Evolutionary conservation across 768 basidiomycete genomes (phyloP).

Genomic region (Suillus subluteus): DNA sequence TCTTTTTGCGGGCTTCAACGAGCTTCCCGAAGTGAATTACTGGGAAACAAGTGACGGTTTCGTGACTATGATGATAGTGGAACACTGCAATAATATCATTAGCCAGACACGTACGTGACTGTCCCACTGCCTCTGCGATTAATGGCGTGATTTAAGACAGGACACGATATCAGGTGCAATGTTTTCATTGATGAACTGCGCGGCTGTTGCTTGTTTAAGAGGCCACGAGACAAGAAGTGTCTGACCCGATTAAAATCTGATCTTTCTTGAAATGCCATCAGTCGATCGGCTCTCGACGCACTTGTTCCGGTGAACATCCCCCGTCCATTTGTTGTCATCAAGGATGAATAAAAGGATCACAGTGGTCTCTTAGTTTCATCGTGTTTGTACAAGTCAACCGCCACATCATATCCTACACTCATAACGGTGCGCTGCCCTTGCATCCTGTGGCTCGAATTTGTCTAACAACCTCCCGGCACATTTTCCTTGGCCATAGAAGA

Average conservation of each 20-base stretch:
- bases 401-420: not conserved
- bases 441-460: not conserved
- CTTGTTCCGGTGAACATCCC: not conserved
- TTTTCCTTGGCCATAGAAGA: not conserved
- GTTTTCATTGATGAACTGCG: slow-evolving; percentile 35
- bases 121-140: not conserved
- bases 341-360: not conserved
- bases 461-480: not conserved
- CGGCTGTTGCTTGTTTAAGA: not conserved
- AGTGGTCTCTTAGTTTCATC: not conserved
- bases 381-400: not conserved
- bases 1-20: slow-evolving; percentile 31
- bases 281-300: not conserved
- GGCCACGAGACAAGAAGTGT: not conserved
- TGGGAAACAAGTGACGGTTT: slow-evolving; percentile 31
- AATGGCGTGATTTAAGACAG: slow-evolving; percentile 20
- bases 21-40: slow-evolving; percentile 32
- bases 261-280: not conserved
- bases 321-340: not conserved
- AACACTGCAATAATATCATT: slow-evolving; percentile 39
- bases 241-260: not conserved
- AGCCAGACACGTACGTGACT: slow-evolving; percentile 40
- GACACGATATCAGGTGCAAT: slow-evolving; percentile 43
- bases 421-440: not conserved
- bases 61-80: slow-evolving; percentile 30